Base-by-base conservation (phyloP, 192 early-diverging fungal species). In the Pilaira anomala region DNA sequence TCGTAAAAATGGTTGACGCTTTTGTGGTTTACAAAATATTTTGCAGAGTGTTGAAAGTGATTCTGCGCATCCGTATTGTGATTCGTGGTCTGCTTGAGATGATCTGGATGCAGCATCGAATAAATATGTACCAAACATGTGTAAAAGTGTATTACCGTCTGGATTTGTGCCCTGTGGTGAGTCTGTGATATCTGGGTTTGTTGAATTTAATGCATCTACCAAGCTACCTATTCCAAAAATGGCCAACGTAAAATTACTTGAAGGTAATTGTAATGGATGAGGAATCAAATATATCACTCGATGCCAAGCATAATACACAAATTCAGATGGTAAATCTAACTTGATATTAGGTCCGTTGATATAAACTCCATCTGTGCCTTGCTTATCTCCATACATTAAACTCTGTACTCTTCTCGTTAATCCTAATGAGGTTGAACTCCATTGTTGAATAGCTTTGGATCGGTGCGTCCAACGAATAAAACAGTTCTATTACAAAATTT, bases 81-180 rank as follows among this genome's bases (percentile, higher is more conserved):
- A 59, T 51, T 78, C 70, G 18, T 55, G 62, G 45, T 71, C 71
- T 0, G 36, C 25, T 25, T 74, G 48, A 19, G 64, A 62, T n/a
- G 72, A 48, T 9, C 49, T 58, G 16, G 81, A 53, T 49, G 78
- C 79, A 0, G 87, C 87, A 30, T 89, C 87, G 80, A 93, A 93
- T 8, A 95, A 74, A 83, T 85, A 91, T 0, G 70, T 56, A 1
- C 89, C 91, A 83, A 93, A 92, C 87, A 93, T 92, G 59, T 86
- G 75, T 49, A 95, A 78, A 8, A 95, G 48, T 0, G 88, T 90
- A 58, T 91, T 93, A 16, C 88, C 89, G 71, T 92, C 78, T 0
- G 86, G 80, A 16, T 75, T 67, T 40, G 21, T 55, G 44, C 6
- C 7, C 4, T 36, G 4, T 36, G 7, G 33, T 4, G 6, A 36